phyloP scores from a whole-genome alignment of 208 protist species.

The Vickermania spadyakhi region DNA sequence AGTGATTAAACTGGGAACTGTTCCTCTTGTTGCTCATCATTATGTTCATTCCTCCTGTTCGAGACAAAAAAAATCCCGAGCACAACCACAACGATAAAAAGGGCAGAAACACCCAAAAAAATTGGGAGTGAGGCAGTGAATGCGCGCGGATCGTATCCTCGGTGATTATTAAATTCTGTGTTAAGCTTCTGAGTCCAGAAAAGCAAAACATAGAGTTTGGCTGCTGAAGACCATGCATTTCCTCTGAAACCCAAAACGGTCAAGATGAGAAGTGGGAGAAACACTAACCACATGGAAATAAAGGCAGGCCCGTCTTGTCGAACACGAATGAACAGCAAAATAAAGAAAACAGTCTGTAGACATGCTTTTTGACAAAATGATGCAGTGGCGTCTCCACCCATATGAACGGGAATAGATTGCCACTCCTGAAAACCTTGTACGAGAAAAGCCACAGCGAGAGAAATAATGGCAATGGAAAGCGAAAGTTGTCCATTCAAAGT shows the following conservation, averaged over 20 bases:
- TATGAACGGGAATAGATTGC: background rate
- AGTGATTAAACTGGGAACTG: too few relatives aligned
- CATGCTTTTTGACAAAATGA: background rate
- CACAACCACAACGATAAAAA: too few relatives aligned
- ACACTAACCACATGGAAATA: background rate
- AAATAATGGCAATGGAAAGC: background rate
- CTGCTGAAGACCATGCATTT: background rate
- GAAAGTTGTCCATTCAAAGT: background rate
- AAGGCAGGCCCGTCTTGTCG: background rate
- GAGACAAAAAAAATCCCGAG: too few relatives aligned
- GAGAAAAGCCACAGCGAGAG: background rate
- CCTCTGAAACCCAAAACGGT: background rate
- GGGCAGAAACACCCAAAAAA: too few relatives aligned
- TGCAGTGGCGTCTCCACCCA: background rate
- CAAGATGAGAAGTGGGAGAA: background rate
- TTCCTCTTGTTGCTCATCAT: too few relatives aligned
- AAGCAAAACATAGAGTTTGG: conserved; percentile 32
- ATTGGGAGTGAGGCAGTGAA: conserved; percentile 30
- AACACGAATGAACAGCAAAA: background rate
- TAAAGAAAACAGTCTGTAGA: background rate
- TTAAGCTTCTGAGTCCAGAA: conserved; percentile 47
- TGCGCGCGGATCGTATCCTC: conserved; percentile 19
- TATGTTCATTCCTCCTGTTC: too few relatives aligned
- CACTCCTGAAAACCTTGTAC: background rate
- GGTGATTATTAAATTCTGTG: conserved; percentile 25